Conservation (phyloP, 2,329 filamentous ascomycete species). For the Nothopassalora personata region DNA sequence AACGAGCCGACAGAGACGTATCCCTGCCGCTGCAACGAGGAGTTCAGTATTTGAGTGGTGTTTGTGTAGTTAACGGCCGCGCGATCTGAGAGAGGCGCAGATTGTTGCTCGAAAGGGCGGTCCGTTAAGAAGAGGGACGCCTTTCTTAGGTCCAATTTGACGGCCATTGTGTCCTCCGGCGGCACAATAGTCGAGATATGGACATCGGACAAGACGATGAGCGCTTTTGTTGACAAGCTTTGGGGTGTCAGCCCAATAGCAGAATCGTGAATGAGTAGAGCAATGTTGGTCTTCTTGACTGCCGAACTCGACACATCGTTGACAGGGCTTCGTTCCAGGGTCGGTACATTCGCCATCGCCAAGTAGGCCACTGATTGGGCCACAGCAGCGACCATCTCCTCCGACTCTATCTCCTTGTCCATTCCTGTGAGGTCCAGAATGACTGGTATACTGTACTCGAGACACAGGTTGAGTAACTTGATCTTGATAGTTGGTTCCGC, state of each 20-base stretch:
- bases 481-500: slow-evolving; percentile 86
- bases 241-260: slow-evolving; percentile 80
- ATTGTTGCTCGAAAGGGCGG: slow-evolving; percentile 51
- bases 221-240: slow-evolving; percentile 65
- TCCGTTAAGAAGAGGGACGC: slow-evolving; percentile 80
- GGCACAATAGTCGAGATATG: slow-evolving; percentile 64
- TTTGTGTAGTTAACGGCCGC: slow-evolving; percentile 14
- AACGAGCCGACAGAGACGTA: slow-evolving; percentile 85
- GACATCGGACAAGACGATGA: slow-evolving; percentile 73
- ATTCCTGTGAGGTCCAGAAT: slow-evolving; percentile 74
- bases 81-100: slow-evolving; percentile 7
- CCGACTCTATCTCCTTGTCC: slow-evolving; percentile 29
- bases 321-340: not conserved
- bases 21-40: slow-evolving; percentile 55
- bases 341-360: slow-evolving; percentile 55
- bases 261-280: slow-evolving; percentile 75
- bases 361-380: slow-evolving; percentile 63
- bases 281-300: slow-evolving; percentile 52
- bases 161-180: slow-evolving; percentile 58
- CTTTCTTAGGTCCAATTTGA: slow-evolving; percentile 66
- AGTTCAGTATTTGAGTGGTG: slow-evolving; percentile 31
- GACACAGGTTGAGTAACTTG: slow-evolving; percentile 73
- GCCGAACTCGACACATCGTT: not conserved
- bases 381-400: slow-evolving; percentile 67
- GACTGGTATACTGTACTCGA: slow-evolving; percentile 86